Percentiles rank a stretch among this genome's conserved stretches.
phyloP scores from a whole-genome alignment of 2,329 filamentous ascomycete species.

The Colletotrichum sp. region DNA sequence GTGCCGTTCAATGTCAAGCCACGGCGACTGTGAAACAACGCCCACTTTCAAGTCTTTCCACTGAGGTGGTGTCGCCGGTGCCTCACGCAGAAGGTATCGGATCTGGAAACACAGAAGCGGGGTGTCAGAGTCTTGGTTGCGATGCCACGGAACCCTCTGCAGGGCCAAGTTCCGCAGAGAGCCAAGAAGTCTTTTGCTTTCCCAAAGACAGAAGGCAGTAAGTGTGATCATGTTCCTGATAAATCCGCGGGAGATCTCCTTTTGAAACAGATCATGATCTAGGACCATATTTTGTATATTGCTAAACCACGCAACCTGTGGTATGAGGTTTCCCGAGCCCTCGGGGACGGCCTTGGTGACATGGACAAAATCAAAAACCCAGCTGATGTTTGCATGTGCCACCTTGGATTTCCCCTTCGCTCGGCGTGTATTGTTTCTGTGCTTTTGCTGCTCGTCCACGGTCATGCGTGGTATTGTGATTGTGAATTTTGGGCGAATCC shows the following conservation, averaged over 20 bases:
- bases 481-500: not conserved
- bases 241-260: not conserved
- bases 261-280: too few species aligned
- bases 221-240: not conserved
- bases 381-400: not conserved
- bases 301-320: not conserved
- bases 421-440: not conserved
- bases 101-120: not conserved
- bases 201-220: not conserved
- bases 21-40: not conserved
- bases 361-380: not conserved
- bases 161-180: not conserved
- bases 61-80: not conserved
- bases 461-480: not conserved
- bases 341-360: rapidly evolving
- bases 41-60: not conserved
- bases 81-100: not conserved
- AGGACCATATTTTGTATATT: not conserved
- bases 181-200: rapidly evolving
- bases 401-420: not conserved
- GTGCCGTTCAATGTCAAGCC: not conserved
- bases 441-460: not conserved
- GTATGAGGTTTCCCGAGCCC: not conserved
- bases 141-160: not conserved
- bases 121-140: rapidly evolving